These are phyloP conservation scores for Tarenaya hassleriana DNA, from an alignment of 345 rosid species.

Conservation along the genomic window DNA sequence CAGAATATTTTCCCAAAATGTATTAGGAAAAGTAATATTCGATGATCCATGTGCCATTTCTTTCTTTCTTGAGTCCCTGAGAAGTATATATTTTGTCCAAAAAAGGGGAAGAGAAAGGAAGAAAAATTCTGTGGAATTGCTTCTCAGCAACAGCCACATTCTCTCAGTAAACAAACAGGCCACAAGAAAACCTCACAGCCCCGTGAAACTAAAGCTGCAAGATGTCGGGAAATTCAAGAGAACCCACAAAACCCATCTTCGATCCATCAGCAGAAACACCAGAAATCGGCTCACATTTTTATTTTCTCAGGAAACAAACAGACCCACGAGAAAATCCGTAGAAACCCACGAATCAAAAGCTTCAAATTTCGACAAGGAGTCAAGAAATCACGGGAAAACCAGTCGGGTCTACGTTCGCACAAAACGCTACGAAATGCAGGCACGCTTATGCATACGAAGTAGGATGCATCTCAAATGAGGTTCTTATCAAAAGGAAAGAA, in stretches of 20 bases:
- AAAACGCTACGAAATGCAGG: conserved; percentile 15
- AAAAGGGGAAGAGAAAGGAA: neutral
- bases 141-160: conserved; percentile 8
- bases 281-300: conserved; percentile 3
- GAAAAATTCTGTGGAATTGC: neutral
- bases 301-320: conserved; percentile 3
- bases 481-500: neutral
- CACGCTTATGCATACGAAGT: conserved; percentile 6
- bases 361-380: conserved; percentile 1
- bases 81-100: neutral
- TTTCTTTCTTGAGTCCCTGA: conserved; percentile 5
- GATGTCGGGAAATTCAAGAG: conserved; percentile 3
- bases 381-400: conserved; percentile 7
- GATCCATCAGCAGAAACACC: conserved; percentile 11
- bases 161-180: conserved; percentile 16
- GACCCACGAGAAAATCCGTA: conserved; percentile 14
- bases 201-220: conserved; percentile 7
- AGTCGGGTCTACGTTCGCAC: conserved; percentile 1
- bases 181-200: conserved; percentile 14
- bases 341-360: neutral
- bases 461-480: neutral
- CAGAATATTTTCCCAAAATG: conserved; percentile 7
- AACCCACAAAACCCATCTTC: neutral
- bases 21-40: conserved; percentile 10
- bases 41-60: conserved; percentile 18